phyloP scores from a whole-genome alignment of 768 basidiomycete species.

The Trametes coccinea region DNA sequence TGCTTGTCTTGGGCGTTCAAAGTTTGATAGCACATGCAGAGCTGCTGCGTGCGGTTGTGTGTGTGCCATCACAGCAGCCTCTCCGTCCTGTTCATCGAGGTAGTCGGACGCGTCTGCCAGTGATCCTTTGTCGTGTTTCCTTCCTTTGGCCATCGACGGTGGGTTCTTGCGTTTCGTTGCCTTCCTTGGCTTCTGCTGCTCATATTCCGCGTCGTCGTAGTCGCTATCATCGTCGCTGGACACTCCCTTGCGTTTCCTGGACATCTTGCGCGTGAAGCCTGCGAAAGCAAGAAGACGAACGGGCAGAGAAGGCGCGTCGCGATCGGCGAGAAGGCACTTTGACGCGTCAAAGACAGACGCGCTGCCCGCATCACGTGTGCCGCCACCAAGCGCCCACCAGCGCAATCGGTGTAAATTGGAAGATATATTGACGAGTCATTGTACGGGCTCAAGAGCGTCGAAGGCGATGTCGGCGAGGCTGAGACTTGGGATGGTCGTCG shows the following conservation, averaged over 20 bases:
- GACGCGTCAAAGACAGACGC: slow-evolving; percentile 4
- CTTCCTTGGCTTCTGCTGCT: slow-evolving; percentile 13
- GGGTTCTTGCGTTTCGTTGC: slow-evolving; percentile 4
- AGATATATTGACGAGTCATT: neutral
- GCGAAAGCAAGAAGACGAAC: neutral
- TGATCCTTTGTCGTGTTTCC: neutral
- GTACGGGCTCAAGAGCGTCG: neutral
- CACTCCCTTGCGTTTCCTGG: slow-evolving; percentile 28
- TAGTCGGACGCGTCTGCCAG: slow-evolving; percentile 3
- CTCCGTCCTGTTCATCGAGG: neutral
- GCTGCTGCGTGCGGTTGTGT: slow-evolving; percentile 42
- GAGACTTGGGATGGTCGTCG: slow-evolving; percentile 10
- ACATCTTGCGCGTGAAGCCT: slow-evolving; percentile 22
- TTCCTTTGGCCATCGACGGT: slow-evolving; percentile 17
- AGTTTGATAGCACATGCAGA: slow-evolving; percentile 47
- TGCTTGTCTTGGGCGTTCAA: slow-evolving; percentile 45
- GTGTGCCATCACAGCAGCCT: neutral
- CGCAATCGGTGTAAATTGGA: neutral
- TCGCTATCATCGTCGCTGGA: slow-evolving; percentile 22
- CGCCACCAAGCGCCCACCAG: neutral
- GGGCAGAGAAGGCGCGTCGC: neutral
- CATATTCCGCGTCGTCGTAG: slow-evolving; percentile 23
- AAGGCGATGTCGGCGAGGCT: slow-evolving; percentile 10
- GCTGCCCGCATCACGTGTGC: slow-evolving; percentile 9
- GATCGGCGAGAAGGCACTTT: neutral